Evolutionary conservation across 768 basidiomycete genomes (phyloP).

Genomic region (Lactarius sanguifluus): DNA sequence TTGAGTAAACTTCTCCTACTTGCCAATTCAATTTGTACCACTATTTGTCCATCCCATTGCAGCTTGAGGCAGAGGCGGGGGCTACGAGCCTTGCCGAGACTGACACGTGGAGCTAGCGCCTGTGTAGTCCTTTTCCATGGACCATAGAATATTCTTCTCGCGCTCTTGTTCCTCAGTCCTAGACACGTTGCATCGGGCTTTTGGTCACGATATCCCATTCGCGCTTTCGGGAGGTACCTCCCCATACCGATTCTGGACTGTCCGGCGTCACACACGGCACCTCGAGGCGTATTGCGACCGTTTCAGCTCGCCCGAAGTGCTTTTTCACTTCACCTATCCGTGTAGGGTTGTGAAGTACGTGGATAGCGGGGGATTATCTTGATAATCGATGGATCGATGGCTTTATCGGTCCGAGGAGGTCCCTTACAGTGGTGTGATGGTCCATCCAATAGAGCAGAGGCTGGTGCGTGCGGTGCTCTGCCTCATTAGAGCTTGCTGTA

Average conservation of each 20-base stretch:
- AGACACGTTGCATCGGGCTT: conserved; percentile 23
- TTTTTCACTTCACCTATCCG: conserved; percentile 1
- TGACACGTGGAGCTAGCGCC: conserved; percentile 6
- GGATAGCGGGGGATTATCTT: conserved; percentile 17
- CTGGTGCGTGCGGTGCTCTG: not conserved
- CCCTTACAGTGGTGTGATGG: not conserved
- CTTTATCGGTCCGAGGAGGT: conserved; percentile 17
- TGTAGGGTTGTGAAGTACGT: conserved; percentile 3
- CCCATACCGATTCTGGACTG: conserved; percentile 2
- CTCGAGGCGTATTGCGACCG: conserved; percentile 4
- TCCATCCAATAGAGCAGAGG: conserved; percentile 1
- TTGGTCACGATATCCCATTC: conserved; percentile 16
- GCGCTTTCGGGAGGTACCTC: conserved; percentile 6
- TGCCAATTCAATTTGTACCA: not conserved
- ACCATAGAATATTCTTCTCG: conserved; percentile 21
- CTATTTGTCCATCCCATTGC: not conserved
- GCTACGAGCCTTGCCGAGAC: not conserved
- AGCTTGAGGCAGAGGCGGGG: not conserved
- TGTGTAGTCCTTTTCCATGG: not conserved
- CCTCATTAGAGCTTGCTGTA: conserved; percentile 1
- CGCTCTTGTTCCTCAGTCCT: conserved; percentile 1
- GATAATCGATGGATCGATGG: conserved; percentile 25
- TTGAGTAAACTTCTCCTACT: not conserved
- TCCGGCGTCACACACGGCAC: conserved; percentile 3
- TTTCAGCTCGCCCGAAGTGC: conserved; percentile 4